These are phyloP conservation scores for Dactylellina leptospora DNA, from an alignment of 2,329 filamentous ascomycete genomes.

Conservation along the genomic window DNA sequence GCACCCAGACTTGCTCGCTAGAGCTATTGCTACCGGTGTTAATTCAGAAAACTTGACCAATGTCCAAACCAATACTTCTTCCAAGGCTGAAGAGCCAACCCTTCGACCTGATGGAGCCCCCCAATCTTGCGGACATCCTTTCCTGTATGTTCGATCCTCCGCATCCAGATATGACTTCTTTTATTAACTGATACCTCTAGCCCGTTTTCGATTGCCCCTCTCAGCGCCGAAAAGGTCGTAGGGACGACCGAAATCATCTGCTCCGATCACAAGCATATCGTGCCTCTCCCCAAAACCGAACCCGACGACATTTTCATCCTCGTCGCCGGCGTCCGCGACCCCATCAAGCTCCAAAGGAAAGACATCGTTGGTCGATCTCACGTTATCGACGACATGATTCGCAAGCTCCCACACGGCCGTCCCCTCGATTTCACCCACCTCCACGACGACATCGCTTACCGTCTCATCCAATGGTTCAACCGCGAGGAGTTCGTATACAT, in stretches of 20 bases:
- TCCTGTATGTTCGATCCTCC: too few species aligned
- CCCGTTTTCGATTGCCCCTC: neutral
- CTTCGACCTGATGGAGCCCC: too few species aligned
- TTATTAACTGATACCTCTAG: neutral
- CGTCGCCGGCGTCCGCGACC: neutral
- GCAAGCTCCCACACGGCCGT: neutral
- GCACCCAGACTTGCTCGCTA: slow-evolving; percentile 1
- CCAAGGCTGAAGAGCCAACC: too few species aligned
- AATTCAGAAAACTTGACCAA: too few species aligned
- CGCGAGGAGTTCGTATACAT: neutral
- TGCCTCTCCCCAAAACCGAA: neutral
- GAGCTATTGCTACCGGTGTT: neutral
- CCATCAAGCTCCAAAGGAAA: neutral
- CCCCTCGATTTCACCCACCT: neutral
- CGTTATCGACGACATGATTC: neutral
- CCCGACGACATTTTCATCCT: neutral
- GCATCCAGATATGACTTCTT: too few species aligned
- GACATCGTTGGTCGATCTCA: neutral
- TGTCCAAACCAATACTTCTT: too few species aligned
- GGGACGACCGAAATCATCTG: neutral
- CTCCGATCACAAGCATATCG: neutral
- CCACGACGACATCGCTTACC: neutral
- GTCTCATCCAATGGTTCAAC: slow-evolving; percentile 1
- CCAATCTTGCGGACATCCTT: too few species aligned
- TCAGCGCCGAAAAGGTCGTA: neutral